phyloP scores from a whole-genome alignment of 2,329 filamentous ascomycete genomes.

The Aspergillus arachidicola region DNA sequence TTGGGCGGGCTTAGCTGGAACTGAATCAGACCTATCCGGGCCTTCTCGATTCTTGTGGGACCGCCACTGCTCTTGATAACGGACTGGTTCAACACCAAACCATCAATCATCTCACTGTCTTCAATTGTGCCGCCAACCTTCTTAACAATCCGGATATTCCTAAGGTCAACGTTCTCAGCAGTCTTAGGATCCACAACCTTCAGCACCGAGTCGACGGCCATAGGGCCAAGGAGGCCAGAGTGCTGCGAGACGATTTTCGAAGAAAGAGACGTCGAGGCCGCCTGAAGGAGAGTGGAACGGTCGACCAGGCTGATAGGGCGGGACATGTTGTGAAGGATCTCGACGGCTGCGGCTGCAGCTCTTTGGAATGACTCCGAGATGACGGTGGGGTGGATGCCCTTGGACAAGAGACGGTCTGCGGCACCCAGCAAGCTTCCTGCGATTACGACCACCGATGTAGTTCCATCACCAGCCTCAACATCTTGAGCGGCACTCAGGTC shows the following conservation, averaged over 20 bases:
- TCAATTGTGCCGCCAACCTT: slow-evolving; percentile 98
- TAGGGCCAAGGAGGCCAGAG: slow-evolving; percentile 90
- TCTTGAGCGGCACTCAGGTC: slow-evolving; percentile 96
- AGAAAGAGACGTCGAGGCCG: slow-evolving; percentile 92
- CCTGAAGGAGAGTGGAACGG: slow-evolving; percentile 87
- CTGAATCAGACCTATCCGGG: slow-evolving; percentile 92
- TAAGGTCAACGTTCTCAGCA: slow-evolving; percentile 93
- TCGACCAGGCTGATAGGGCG: slow-evolving; percentile 88
- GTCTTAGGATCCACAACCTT: slow-evolving; percentile 96
- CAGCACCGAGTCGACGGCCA: slow-evolving; percentile 95
- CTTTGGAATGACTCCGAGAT: slow-evolving; percentile 98
- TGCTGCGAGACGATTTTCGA: slow-evolving; percentile 99
- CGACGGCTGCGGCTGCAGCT: slow-evolving; percentile 84
- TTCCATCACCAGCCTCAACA: slow-evolving; percentile 97
- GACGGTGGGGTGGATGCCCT: slow-evolving; percentile 94
- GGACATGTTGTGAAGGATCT: slow-evolving; percentile 92
- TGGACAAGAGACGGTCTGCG: slow-evolving; percentile 84
- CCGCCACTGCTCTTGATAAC: slow-evolving; percentile 93
- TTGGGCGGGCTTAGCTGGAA: slow-evolving; percentile 98
- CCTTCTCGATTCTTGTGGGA: slow-evolving; percentile 93
- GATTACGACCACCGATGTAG: slow-evolving; percentile 97
- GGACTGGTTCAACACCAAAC: slow-evolving; percentile 85
- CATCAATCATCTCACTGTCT: slow-evolving; percentile 95
- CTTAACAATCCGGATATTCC: slow-evolving; percentile 96
- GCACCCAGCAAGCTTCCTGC: slow-evolving; percentile 92